These are phyloP conservation scores for Pichia scutulata DNA, from an alignment of 805 yeast genomes.

Conservation along the genomic window DNA sequence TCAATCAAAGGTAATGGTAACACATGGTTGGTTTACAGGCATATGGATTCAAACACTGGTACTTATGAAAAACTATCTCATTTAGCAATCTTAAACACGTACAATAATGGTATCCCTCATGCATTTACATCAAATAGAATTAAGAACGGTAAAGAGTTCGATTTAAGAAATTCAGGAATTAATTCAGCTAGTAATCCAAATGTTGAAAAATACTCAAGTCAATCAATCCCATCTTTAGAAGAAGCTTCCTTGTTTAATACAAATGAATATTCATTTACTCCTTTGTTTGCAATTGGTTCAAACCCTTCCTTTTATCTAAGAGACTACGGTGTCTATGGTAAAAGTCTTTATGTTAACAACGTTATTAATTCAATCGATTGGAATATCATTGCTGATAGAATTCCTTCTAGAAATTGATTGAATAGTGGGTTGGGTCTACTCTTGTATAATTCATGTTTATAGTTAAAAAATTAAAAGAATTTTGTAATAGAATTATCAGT, in stretches of 20 bases:
- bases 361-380: constrained; percentile 80
- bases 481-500: too few relatives aligned
- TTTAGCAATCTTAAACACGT: constrained; percentile 71
- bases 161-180: neutral
- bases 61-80: constrained; percentile 29
- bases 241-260: constrained; percentile 39
- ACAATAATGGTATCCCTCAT: constrained; percentile 82
- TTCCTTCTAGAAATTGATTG: constrained; percentile 13
- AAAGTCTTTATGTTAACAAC: constrained; percentile 60
- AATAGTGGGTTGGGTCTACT: neutral
- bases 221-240: constrained; percentile 27
- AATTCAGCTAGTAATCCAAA: constrained; percentile 4
- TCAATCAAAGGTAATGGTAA: constrained; percentile 83
- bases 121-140: constrained; percentile 48
- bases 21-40: constrained; percentile 77
- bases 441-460: neutral
- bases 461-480: neutral
- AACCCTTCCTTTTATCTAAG: constrained; percentile 61
- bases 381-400: constrained; percentile 56
- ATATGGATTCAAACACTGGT: constrained; percentile 14
- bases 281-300: constrained; percentile 64
- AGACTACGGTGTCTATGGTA: constrained; percentile 77
- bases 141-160: constrained; percentile 11
- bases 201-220: constrained; percentile 10
- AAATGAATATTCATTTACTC: constrained; percentile 36